These are phyloP conservation scores for Verticillium nubilum DNA, from an alignment of 2,329 filamentous ascomycete genomes.

Conservation along the genomic window DNA sequence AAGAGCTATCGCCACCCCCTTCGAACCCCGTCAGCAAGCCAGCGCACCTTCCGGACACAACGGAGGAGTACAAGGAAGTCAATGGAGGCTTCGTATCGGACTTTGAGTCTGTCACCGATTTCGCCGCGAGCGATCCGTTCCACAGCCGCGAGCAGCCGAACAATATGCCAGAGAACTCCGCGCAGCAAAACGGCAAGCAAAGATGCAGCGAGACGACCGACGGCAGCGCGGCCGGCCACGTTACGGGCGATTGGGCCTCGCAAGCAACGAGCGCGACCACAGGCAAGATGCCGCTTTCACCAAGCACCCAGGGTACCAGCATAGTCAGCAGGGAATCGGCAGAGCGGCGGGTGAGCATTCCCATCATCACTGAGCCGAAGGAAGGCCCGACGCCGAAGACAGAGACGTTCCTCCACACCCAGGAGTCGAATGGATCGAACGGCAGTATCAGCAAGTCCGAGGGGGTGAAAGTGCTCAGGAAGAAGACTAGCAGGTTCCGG, in stretches of 20 bases:
- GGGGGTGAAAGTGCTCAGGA: constrained; percentile 44
- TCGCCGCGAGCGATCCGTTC: constrained; percentile 46
- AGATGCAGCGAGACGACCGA: constrained; percentile 59
- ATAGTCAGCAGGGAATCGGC: constrained; percentile 56
- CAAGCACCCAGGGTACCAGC: constrained; percentile 61
- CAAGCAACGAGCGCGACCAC: constrained; percentile 60
- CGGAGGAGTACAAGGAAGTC: constrained; percentile 32
- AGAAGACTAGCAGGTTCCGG: constrained; percentile 58
- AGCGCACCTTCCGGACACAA: constrained; percentile 23
- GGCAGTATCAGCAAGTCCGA: constrained; percentile 42
- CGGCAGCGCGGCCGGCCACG: constrained; percentile 48
- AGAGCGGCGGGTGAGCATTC: constrained; percentile 42
- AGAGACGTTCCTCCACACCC: constrained; percentile 5
- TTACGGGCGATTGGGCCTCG: constrained; percentile 55
- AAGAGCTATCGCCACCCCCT: constrained; percentile 19
- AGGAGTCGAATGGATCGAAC: constrained; percentile 11
- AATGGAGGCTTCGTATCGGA: constrained; percentile 31
- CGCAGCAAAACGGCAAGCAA: constrained; percentile 41
- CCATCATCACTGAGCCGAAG: constrained; percentile 31
- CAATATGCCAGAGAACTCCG: constrained; percentile 26
- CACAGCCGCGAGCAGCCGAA: constrained; percentile 25
- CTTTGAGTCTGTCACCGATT: constrained; percentile 42
- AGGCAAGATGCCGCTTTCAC: constrained; percentile 58
- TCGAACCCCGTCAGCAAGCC: constrained; percentile 22
- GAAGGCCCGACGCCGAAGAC: constrained; percentile 13